Evolutionary conservation across 371 early-diverging fungal species (phyloP).

Genomic region (Rhizopus delemar): DNA sequence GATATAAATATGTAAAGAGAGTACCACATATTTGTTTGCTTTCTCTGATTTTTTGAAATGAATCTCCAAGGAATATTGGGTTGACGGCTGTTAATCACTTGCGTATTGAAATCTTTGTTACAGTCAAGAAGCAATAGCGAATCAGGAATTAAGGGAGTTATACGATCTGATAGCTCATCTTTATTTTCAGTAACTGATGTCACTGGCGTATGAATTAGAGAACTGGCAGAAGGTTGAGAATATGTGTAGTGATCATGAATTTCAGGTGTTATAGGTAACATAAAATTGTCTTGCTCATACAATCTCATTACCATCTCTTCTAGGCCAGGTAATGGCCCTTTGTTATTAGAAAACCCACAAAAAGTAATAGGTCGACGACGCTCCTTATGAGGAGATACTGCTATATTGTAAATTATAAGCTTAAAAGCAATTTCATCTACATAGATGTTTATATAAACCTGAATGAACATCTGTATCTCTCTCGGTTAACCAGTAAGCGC

Average conservation of each 20-base stretch:
- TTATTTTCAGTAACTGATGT: slow-evolving; percentile 3
- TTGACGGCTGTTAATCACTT: slow-evolving; percentile 18
- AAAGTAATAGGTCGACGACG: slow-evolving; percentile 48
- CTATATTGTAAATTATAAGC: neutral
- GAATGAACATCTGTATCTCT: slow-evolving; percentile 37
- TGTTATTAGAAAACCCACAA: slow-evolving; percentile 37
- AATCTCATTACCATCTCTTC: slow-evolving; percentile 42
- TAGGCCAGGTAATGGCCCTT: slow-evolving; percentile 36
- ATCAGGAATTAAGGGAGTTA: slow-evolving; percentile 18
- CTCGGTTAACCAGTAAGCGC: slow-evolving; percentile 43
- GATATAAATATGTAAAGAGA: neutral
- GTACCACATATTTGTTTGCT: neutral
- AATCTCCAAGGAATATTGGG: slow-evolving; percentile 20
- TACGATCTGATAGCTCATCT: neutral
- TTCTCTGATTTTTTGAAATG: slow-evolving; percentile 13
- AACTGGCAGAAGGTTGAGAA: slow-evolving; percentile 5
- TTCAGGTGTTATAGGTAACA: neutral
- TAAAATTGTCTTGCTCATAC: slow-evolving; percentile 24
- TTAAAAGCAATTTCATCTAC: too few relatives aligned
- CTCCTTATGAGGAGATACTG: slow-evolving; percentile 28
- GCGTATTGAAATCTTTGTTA: slow-evolving; percentile 34
- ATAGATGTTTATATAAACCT: slow-evolving; percentile 13
- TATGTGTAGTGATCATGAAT: slow-evolving; percentile 21
- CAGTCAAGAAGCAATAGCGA: slow-evolving; percentile 49
- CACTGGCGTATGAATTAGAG: neutral